Conservation (phyloP, 768 basidiomycete species). For the Multifurca ochricompacta region DNA sequence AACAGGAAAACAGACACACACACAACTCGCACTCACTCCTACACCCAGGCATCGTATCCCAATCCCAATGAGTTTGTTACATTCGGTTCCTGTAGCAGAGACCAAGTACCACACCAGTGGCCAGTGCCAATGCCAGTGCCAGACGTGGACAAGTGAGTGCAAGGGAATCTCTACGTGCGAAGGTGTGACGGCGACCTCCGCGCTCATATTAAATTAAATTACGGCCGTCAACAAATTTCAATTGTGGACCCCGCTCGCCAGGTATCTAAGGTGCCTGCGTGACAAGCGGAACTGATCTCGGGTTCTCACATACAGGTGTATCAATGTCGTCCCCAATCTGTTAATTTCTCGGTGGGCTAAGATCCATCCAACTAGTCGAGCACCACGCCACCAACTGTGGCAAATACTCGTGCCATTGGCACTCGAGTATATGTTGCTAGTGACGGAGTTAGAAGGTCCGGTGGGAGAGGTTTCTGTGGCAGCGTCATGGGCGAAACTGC, state of each 20-base stretch:
- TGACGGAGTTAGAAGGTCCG: neutral
- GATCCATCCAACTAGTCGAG: slow-evolving; percentile 21
- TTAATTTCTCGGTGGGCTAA: neutral
- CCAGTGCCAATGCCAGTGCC: too few species aligned
- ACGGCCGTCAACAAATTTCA: neutral
- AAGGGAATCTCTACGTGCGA: too few species aligned
- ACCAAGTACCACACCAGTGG: too few species aligned
- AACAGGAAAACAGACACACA: too few species aligned
- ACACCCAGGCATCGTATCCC: too few species aligned
- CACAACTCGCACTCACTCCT: too few species aligned
- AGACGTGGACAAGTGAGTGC: too few species aligned
- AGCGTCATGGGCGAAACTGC: neutral
- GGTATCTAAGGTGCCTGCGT: neutral
- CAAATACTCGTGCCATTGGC: neutral
- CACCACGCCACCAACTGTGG: slow-evolving; percentile 2
- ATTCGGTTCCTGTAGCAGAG: too few species aligned
- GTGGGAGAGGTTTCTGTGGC: neutral
- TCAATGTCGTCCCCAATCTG: neutral
- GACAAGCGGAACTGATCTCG: neutral
- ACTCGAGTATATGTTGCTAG: neutral
- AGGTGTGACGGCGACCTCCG: too few species aligned
- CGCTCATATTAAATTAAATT: too few species aligned
- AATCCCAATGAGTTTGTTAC: too few species aligned
- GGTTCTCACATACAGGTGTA: neutral
- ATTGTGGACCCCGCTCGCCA: neutral